These are phyloP conservation scores for Leccinum uliginosum DNA, from an alignment of 768 basidiomycete species.

Conservation along the genomic window DNA sequence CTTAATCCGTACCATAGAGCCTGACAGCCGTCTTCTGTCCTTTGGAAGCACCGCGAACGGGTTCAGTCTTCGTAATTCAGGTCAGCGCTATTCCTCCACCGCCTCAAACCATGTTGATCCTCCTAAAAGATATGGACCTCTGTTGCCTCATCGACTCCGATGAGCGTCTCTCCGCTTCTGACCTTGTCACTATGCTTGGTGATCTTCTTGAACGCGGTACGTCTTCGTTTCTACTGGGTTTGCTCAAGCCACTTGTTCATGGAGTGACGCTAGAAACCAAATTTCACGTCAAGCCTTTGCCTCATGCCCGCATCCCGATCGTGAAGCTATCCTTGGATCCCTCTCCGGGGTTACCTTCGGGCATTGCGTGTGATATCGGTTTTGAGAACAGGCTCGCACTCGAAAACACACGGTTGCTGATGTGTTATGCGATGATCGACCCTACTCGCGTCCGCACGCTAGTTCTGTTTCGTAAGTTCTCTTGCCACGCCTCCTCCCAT, in stretches of 20 bases:
- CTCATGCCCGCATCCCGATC: constrained; percentile 97
- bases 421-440: constrained; percentile 98
- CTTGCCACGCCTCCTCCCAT: constrained; percentile 10
- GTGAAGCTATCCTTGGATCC: constrained; percentile 94
- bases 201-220: constrained; percentile 89
- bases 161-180: constrained; percentile 72
- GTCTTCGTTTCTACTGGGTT: constrained; percentile 26
- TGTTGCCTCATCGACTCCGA: constrained; percentile 93
- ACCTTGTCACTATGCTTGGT: constrained; percentile 92
- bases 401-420: constrained; percentile 92
- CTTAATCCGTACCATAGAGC: constrained; percentile 93
- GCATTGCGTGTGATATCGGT: constrained; percentile 97
- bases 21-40: constrained; percentile 81
- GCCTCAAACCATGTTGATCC: constrained; percentile 8
- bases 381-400: constrained; percentile 96
- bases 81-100: constrained; percentile 37
- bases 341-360: constrained; percentile 72
- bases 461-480: constrained; percentile 88
- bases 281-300: constrained; percentile 93
- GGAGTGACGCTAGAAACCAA: constrained; percentile 70
- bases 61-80: constrained; percentile 94
- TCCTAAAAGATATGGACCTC: constrained; percentile 86
- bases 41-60: constrained; percentile 98
- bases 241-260: constrained; percentile 11
- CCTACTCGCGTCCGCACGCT: constrained; percentile 89